These are phyloP conservation scores for Hsuehochloa calcarea DNA, from an alignment of 176 grass and related monocot genomes.

Conservation along the genomic window DNA sequence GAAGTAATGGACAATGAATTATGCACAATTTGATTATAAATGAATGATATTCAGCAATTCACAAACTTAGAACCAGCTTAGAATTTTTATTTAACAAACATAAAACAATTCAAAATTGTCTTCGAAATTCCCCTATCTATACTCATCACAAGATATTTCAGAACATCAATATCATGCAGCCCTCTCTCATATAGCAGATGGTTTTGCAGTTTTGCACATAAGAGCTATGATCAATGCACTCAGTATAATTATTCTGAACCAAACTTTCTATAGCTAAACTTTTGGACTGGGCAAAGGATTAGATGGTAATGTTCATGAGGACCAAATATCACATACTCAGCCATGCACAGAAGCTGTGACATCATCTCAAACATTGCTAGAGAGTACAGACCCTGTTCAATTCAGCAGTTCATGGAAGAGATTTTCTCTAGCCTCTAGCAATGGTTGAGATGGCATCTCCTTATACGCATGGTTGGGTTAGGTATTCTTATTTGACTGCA, in stretches of 20 bases:
- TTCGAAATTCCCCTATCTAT: not conserved
- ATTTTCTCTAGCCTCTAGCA: too few relatives aligned
- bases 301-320: not conserved
- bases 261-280: not conserved
- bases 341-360: not conserved
- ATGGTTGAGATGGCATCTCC: not conserved
- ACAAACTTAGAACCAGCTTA: not conserved
- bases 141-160: not conserved
- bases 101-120: not conserved
- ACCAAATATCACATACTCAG: not conserved
- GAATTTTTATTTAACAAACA: not conserved
- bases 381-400: not conserved
- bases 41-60: not conserved
- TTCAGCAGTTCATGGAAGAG: not conserved
- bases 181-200: not conserved
- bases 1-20: not conserved
- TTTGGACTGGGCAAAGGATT: not conserved
- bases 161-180: not conserved
- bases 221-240: not conserved
- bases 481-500: not conserved
- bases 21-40: not conserved
- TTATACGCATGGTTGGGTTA: not conserved
- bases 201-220: not conserved
- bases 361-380: not conserved
- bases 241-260: not conserved